Evolutionary conservation across 2,329 filamentous ascomycete species (phyloP), one percentile per base, ranked within the genome.

Genomic region (Sodiomyces alkalinus): DNA sequence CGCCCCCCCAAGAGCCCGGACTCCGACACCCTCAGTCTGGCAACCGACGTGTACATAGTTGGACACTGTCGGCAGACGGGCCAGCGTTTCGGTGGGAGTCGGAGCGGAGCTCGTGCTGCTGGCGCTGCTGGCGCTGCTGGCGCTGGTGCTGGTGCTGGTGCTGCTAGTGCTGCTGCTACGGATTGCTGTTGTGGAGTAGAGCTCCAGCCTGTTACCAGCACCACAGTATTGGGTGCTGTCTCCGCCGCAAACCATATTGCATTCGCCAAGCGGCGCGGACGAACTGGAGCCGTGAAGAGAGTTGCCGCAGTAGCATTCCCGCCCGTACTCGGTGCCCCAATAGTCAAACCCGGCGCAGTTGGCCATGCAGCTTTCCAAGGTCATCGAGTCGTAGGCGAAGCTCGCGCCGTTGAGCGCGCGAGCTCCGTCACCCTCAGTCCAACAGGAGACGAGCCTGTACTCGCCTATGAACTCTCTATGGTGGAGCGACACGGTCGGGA

Each of bases 231-330:
- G 46, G 10, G 49, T 50, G 4, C 40, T 30, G 22, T 59, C 51
- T 21, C 57, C 57, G n/a, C 46, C 49, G 37, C 57, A 61, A 11
- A 42, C 34, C 45, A 60, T 53, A 36, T 47, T 47, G 45, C 51
- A 55, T 12, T 55, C 44, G 4, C 32, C 34, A 12, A 51, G 26
- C 5, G 46, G 41, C 3, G 47, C 50, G 6, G 39, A 40, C 4
- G 34, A 32, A 22, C 45, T 46, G 17, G 40, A 43, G 17, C 38
- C 28, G 14, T 40, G 40, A 13, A 37, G 23, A 7, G 32, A 26
- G 38, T 65, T 58, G 19, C 60, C 62, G 41, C 62, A 68, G 38
- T 61, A 66, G 27, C 62, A 66, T 42, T 68, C 62, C 17, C 58
- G 50, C 7, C 61, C 60, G 34, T 61, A 68, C 38, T 68, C 62